These are phyloP conservation scores for Sarcodon aspratus DNA, from an alignment of 768 basidiomycete genomes.

Conservation along the genomic window DNA sequence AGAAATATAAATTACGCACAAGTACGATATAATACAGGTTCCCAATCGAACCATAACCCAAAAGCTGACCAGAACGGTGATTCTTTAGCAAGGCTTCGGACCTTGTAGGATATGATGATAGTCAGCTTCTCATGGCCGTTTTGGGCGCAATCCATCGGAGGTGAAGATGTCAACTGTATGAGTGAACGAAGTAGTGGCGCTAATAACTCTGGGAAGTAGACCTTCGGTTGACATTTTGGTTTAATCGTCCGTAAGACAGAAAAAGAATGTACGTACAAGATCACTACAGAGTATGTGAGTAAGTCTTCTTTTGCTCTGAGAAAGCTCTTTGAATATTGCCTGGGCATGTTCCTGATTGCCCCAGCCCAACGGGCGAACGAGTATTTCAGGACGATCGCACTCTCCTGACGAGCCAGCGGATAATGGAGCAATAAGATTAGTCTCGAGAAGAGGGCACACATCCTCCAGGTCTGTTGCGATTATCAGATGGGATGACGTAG, in stretches of 20 bases:
- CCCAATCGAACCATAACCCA: constrained; percentile 65
- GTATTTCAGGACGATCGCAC: constrained; percentile 11
- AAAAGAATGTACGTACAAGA: constrained; percentile 40
- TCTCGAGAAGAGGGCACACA: constrained; percentile 41
- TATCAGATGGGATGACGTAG: constrained; percentile 14
- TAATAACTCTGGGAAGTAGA: constrained; percentile 79
- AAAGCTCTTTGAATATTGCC: constrained; percentile 28
- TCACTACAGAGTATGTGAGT: constrained; percentile 80
- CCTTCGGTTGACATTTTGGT: constrained; percentile 27
- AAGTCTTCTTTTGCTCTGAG: constrained; percentile 12
- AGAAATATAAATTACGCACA: background rate
- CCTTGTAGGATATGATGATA: constrained; percentile 65
- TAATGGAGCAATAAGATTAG: constrained; percentile 20
- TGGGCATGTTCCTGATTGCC: constrained; percentile 37
- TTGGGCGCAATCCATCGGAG: constrained; percentile 6
- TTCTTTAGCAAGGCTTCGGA: constrained; percentile 65
- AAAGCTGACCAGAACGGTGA: constrained; percentile 71
- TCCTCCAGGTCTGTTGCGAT: constrained; percentile 70
- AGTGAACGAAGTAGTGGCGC: constrained; percentile 68
- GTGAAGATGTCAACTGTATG: constrained; percentile 54
- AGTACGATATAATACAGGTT: constrained; percentile 33
- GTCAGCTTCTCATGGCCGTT: constrained; percentile 14
- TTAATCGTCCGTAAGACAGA: background rate
- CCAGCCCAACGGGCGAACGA: constrained; percentile 61
- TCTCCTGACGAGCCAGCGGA: background rate